Percentiles rank a stretch among this genome's conserved stretches.
These are phyloP conservation scores for Millerozyma acaciae DNA, from an alignment of 805 yeast species.

Conservation along the genomic window DNA sequence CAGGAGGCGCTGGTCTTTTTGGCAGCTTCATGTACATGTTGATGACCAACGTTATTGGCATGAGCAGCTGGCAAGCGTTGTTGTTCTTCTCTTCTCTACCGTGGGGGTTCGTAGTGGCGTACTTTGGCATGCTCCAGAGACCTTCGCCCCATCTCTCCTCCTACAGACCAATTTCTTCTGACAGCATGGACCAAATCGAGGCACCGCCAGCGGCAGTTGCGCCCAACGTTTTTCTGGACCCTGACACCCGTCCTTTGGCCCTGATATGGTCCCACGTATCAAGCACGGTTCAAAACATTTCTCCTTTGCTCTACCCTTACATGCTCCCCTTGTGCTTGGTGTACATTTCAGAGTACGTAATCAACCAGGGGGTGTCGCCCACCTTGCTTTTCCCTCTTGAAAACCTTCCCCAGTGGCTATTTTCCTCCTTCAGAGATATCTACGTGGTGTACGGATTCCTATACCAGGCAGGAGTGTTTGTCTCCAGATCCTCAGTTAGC, in stretches of 20 bases:
- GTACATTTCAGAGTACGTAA: slow-evolving; percentile 79
- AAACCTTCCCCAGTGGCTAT: slow-evolving; percentile 55
- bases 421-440: slow-evolving; percentile 69
- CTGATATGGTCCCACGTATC: slow-evolving; percentile 8
- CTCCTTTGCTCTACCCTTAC: slow-evolving; percentile 53
- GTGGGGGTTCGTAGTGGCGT: slow-evolving; percentile 41
- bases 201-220: slow-evolving; percentile 3
- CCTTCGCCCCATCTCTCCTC: neutral
- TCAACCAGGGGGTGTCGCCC: slow-evolving; percentile 90
- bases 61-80: slow-evolving; percentile 53
- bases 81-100: slow-evolving; percentile 56
- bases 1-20: slow-evolving; percentile 90
- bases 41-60: slow-evolving; percentile 62
- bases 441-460: slow-evolving; percentile 88
- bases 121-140: slow-evolving; percentile 22
- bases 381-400: slow-evolving; percentile 76
- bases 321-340: slow-evolving; percentile 85
- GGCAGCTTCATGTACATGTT: slow-evolving; percentile 75
- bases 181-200: slow-evolving; percentile 4
- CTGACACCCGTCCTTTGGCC: no score
- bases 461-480: slow-evolving; percentile 89
- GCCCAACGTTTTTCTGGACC: neutral
- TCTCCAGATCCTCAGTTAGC: slow-evolving; percentile 80
- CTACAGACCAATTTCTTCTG: neutral
- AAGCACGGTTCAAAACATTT: slow-evolving; percentile 25